Evolutionary conservation across 1,284 basidiomycete genomes (phyloP), one percentile per base, ranked within the genome.

Genomic region (Fomes fomentarius): DNA sequence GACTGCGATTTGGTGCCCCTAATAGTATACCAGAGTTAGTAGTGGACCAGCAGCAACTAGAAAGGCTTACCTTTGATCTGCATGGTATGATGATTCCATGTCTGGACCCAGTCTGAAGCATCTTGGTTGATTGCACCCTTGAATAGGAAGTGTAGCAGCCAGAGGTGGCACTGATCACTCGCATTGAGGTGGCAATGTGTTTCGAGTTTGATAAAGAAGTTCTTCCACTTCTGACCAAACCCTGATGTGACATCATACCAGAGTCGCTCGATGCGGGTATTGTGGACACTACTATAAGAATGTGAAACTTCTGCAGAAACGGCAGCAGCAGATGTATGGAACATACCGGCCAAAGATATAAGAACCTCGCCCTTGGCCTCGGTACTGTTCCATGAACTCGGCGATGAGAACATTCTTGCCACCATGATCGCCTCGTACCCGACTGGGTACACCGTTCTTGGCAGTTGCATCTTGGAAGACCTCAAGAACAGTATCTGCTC

Each of bases 341-440:
- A 57, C 56, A 9, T 54, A 78, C 75, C 64, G 68, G 15, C 72
- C 72, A 64, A 66, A 71, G 24, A 74, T 73, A 56, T 71, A 74
- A 2, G 70, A 71, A 1, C 69, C 71, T 2, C 70, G 52, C 3
- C 52, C 52, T 0, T 28, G 14, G 19, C 71, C 72, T 8, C 57
- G 41, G 3, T 52, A 15, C 15, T 60, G 42, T 47, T 73, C 71
- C 68, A 71, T 70, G 10, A 43, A 60, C 10, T 44, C 24, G 2
- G 68, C 68, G 3, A 73, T 69, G 7, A 28, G 14, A 2, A 68
- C 15, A 47, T 71, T 71, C 52, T 70, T 69, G 2, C 50, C 55
- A 0, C 66, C 68, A 58, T 69, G 66, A 54, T 71, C 68, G 1
- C 68, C 69, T 15, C 63, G 50, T 0, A 68, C 57, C 3, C 66